A percentile compares a stretch with the other conserved stretches of the same genome.
Evolutionary conservation across 768 basidiomycete species (phyloP).

Genomic region (Tephrocybe sp.): DNA sequence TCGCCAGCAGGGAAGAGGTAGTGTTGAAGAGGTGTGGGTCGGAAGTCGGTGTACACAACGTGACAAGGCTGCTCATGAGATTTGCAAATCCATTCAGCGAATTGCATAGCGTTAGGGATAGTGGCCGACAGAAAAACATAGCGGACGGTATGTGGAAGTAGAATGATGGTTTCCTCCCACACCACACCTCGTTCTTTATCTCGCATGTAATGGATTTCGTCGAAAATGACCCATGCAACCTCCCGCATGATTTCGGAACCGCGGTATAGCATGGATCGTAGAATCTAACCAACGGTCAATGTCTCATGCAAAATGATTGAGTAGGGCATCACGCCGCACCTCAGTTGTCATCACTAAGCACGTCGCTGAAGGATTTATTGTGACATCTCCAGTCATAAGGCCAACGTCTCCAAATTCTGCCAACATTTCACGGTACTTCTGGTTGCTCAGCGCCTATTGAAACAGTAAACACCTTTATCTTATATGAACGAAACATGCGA

Average conservation of each 20-base stretch:
- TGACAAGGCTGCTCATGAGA: constrained; percentile 98
- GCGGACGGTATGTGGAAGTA: constrained; percentile 93
- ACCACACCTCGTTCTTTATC: constrained; percentile 99
- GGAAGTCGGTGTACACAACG: constrained; percentile 98
- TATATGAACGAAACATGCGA: constrained; percentile 13
- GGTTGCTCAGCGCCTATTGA: constrained; percentile 91
- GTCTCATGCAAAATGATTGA: neutral
- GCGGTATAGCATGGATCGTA: constrained; percentile 97
- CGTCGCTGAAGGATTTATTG: constrained; percentile 95
- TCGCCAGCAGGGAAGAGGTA: constrained; percentile 97
- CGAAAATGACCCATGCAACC: constrained; percentile 99
- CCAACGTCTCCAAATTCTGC: constrained; percentile 98
- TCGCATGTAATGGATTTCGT: constrained; percentile 99
- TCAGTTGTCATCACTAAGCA: constrained; percentile 99
- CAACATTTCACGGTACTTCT: constrained; percentile 97
- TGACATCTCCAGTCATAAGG: constrained; percentile 99
- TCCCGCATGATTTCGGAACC: constrained; percentile 99
- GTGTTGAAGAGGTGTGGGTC: constrained; percentile 96
- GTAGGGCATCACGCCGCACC: constrained; percentile 42
- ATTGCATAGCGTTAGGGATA: constrained; percentile 99
- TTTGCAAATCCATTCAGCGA: constrained; percentile 98
- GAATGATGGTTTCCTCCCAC: constrained; percentile 99
- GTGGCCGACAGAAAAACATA: constrained; percentile 99
- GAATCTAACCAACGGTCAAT: constrained; percentile 59
- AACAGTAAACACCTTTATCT: constrained; percentile 16